Evolutionary conservation across 2,329 filamentous ascomycete genomes (phyloP), one percentile per base, ranked within the genome.

Genomic region (Aspergillus neoniger): DNA sequence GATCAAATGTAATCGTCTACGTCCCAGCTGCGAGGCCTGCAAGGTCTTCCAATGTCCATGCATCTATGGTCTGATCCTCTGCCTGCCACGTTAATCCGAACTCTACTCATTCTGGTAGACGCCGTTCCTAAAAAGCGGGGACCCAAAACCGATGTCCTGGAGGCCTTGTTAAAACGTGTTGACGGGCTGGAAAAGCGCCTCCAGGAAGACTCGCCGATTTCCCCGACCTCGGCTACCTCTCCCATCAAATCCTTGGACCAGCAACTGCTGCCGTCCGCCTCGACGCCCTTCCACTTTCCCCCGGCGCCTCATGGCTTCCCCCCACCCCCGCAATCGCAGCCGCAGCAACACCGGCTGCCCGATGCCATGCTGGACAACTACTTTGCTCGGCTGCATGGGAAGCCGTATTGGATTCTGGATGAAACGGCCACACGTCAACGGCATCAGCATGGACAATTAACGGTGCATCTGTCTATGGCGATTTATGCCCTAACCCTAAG

Each of bases 1-100:
- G 91, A 96, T 96, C 79, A 96, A 96, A 80, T 96, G 92, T 80
- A 96, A 95, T 76, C 86, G 92, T 59, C 80, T 93, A 65, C 87
- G 91, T 51, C 92, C 92, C 38, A 89, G 90, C 49, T 96, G 92
- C 72, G 92, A 96, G 75, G 91, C 92, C 59, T 96, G 92, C 71
- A 91, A 92, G 76, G 89, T 95, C 59, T 96, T 96, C 70, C 91
- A 94, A 72, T 94, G 91, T 73, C 86, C 90, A 32, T 96, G 92
- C 78, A 84, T 96, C 61, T 96, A 96, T 76, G 92, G 92, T 96
- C 82, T 67, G 61, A 14, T 36, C 12, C 32, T 44, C 56, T 25
- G 17, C 23, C 56, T 54, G 30, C 8, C 23, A 36, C 21, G 38
- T 21, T 23, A 17, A 15, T 17, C n/a, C 32, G 12, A 36, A 44